These are phyloP conservation scores for Aphanocladium album DNA, from an alignment of 2,329 filamentous ascomycete species.

Conservation along the genomic window DNA sequence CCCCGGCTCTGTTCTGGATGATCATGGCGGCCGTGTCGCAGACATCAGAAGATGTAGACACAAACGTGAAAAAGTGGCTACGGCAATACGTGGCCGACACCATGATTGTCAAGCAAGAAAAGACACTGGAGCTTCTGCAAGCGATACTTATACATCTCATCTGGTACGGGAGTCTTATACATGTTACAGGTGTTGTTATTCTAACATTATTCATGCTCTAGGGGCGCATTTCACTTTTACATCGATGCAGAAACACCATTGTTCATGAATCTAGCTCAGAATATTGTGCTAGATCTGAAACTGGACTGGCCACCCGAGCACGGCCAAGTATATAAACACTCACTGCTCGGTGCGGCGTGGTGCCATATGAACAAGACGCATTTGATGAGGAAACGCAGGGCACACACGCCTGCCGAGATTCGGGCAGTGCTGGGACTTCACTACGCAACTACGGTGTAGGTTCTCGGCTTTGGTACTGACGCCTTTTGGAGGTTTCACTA, in stretches of 20 bases:
- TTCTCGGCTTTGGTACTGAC: too few species aligned
- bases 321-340: background rate
- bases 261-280: slow-evolving; percentile 1
- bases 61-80: slow-evolving; percentile 23
- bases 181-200: too few species aligned
- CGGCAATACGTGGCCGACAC: slow-evolving; percentile 24
- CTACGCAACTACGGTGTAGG: slow-evolving; percentile 2
- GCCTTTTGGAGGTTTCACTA: background rate
- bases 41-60: slow-evolving; percentile 22
- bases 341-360: slow-evolving; percentile 9
- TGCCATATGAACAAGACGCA: slow-evolving; percentile 10
- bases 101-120: slow-evolving; percentile 25
- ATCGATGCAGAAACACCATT: slow-evolving; percentile 17
- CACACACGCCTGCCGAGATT: slow-evolving; percentile 5
- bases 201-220: slow-evolving; percentile 6
- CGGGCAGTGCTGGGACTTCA: slow-evolving; percentile 4
- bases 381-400: background rate
- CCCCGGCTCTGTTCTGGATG: slow-evolving; percentile 28
- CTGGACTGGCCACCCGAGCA: slow-evolving; percentile 7
- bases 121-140: slow-evolving; percentile 26
- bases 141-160: slow-evolving; percentile 24
- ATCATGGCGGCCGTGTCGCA: slow-evolving; percentile 25
- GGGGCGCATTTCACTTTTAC: slow-evolving; percentile 29
- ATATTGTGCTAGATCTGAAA: slow-evolving; percentile 2
- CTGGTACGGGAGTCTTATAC: slow-evolving; percentile 22